A percentile compares a stretch with the other conserved stretches of the same genome.
phyloP scores from a whole-genome alignment of 106 monocot species.

The Phalaenopsis aphrodite region DNA sequence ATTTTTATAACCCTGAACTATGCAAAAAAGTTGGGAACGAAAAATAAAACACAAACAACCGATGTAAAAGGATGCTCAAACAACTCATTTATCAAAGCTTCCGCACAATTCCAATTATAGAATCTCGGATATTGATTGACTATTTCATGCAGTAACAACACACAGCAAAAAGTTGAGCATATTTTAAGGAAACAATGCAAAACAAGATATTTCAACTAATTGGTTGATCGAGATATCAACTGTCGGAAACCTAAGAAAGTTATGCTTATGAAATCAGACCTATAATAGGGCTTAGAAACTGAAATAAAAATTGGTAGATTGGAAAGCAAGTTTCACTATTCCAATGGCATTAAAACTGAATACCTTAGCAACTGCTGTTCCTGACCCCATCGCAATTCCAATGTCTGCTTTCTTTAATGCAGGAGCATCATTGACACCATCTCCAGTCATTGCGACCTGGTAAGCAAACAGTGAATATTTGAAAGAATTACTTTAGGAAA shows the following conservation, averaged over 20 bases:
- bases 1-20: neutral
- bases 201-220: neutral
- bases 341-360: neutral
- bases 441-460: constrained; percentile 99
- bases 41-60: neutral
- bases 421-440: constrained; percentile 99
- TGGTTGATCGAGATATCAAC: neutral
- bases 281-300: neutral
- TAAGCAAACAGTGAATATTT: neutral
- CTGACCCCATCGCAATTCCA: constrained; percentile 99
- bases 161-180: neutral
- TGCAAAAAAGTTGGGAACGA: too few relatives aligned
- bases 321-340: neutral
- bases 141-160: neutral
- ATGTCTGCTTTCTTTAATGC: constrained; percentile 99
- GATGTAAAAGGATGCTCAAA: neutral
- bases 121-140: neutral
- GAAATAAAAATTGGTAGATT: neutral
- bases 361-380: constrained; percentile 99
- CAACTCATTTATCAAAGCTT: neutral
- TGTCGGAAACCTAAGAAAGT: neutral
- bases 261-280: neutral
- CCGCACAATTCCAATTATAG: neutral
- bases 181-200: neutral
- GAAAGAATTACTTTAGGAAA: neutral